Percentiles rank a stretch among this genome's conserved stretches.
Conservation (phyloP, 2,329 filamentous ascomycete species). For the Arthrobotrys sphaeroides region DNA sequence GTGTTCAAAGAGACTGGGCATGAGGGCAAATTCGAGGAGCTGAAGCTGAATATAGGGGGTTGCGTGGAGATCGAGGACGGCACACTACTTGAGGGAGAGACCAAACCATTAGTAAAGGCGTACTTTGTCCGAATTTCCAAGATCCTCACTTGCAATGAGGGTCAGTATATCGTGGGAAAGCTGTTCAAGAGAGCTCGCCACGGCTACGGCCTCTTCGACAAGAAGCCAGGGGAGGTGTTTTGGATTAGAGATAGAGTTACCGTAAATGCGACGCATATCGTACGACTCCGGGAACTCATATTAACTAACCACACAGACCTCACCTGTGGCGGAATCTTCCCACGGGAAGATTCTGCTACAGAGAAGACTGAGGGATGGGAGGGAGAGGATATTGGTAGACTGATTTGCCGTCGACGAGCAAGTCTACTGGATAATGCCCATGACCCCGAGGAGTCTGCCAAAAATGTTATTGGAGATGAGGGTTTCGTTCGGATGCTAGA, state of each 20-base stretch:
- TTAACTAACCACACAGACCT: conserved; percentile 35
- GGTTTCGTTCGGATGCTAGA: conserved; percentile 25
- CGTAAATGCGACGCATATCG: background rate
- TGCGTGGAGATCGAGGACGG: conserved; percentile 27
- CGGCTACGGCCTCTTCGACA: conserved; percentile 29
- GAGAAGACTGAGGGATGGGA: background rate
- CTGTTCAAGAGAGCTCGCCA: conserved; percentile 33
- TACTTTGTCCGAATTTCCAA: conserved; percentile 30
- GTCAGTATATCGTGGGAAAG: conserved; percentile 18
- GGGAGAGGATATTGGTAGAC: conserved; percentile 19
- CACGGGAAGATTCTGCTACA: conserved; percentile 4
- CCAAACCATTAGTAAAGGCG: background rate
- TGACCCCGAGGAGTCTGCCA: conserved; percentile 13
- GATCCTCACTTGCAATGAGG: conserved; percentile 19
- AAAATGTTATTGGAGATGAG: conserved; percentile 22
- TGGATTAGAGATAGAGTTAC: conserved; percentile 22
- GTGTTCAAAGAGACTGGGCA: background rate
- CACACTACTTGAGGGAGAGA: background rate
- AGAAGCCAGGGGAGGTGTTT: conserved; percentile 11
- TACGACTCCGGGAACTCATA: conserved; percentile 17
- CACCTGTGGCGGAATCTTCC: conserved; percentile 28
- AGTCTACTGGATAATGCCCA: conserved; percentile 19
- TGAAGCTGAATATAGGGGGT: background rate
- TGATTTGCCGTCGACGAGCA: conserved; percentile 37
- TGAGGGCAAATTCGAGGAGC: background rate